Evolutionary conservation across 108 stramenopile genomes (phyloP).

Genomic region (Skeletonema menzelii): DNA sequence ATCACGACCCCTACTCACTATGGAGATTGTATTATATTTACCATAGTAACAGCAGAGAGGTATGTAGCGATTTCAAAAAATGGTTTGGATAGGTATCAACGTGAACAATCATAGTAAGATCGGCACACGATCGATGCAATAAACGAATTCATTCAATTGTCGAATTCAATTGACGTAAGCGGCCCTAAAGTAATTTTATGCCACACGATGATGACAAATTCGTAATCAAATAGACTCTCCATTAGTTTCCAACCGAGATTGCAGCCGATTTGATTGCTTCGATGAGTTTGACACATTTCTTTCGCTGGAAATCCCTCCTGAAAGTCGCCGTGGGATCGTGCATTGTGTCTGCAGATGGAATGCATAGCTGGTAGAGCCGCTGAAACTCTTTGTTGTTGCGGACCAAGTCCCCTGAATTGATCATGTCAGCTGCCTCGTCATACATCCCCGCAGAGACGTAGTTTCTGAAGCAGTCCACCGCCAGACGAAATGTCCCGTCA

Average conservation of each 20-base stretch:
- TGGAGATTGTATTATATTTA: too few species aligned
- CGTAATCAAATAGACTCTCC: too few species aligned
- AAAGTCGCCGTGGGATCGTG: constrained; percentile 17
- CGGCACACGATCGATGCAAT: too few species aligned
- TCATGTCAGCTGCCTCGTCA: constrained; percentile 14
- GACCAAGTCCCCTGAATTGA: constrained; percentile 11
- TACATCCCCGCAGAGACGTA: constrained; percentile 20
- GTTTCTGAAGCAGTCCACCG: constrained; percentile 25
- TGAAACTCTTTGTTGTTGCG: constrained; percentile 6
- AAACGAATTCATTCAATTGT: too few species aligned
- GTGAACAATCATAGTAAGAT: too few species aligned
- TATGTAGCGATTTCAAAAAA: too few species aligned
- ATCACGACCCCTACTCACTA: too few species aligned
- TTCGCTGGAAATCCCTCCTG: constrained; percentile 1
- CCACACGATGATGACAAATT: too few species aligned
- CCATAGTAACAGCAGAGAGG: too few species aligned
- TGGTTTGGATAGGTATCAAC: too few species aligned
- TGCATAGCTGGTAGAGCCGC: constrained; percentile 9
- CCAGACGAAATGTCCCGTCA: not conserved
- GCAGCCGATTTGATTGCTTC: not conserved
- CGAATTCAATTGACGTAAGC: too few species aligned
- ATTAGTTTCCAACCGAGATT: not conserved
- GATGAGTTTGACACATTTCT: not conserved
- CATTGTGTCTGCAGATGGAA: not conserved
- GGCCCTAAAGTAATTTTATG: too few species aligned